Evolutionary conservation across 352 stramenopile genomes (phyloP).

Genomic region (Pythium grandisporangium): DNA sequence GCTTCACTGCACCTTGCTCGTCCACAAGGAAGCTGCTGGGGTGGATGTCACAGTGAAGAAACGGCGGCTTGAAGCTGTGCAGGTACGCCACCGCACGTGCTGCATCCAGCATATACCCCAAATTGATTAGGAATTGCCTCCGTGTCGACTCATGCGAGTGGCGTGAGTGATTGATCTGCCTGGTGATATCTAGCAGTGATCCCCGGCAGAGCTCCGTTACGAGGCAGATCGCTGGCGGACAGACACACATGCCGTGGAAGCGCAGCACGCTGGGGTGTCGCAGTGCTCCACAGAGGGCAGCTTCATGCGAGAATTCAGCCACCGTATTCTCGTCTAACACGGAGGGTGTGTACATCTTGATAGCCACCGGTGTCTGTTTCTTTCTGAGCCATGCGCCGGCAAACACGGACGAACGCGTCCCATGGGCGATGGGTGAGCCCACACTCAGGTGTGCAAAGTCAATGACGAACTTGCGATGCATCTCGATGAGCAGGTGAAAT

Average conservation of each 20-base stretch:
- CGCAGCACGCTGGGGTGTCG: conserved; percentile 46
- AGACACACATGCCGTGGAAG: conserved; percentile 59
- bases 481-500: conserved; percentile 60
- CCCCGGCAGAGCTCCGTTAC: conserved; percentile 71
- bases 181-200: conserved; percentile 32
- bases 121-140: conserved; percentile 45
- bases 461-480: conserved; percentile 64
- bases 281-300: conserved; percentile 28
- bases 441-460: conserved; percentile 66
- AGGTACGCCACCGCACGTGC: conserved; percentile 54
- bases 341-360: conserved; percentile 55
- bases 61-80: conserved; percentile 64
- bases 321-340: conserved; percentile 46
- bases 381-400: conserved; percentile 22
- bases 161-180: neutral
- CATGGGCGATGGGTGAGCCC: conserved; percentile 36
- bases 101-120: conserved; percentile 62
- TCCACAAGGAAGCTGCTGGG: conserved; percentile 77
- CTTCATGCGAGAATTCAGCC: conserved; percentile 44
- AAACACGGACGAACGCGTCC: conserved; percentile 37
- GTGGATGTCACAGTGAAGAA: conserved; percentile 68
- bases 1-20: conserved; percentile 45
- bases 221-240: conserved; percentile 58
- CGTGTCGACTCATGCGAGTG: conserved; percentile 6
- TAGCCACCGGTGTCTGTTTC: conserved; percentile 22